Evolutionary conservation across 768 basidiomycete species (phyloP).

Genomic region (Boletus reticulatus): DNA sequence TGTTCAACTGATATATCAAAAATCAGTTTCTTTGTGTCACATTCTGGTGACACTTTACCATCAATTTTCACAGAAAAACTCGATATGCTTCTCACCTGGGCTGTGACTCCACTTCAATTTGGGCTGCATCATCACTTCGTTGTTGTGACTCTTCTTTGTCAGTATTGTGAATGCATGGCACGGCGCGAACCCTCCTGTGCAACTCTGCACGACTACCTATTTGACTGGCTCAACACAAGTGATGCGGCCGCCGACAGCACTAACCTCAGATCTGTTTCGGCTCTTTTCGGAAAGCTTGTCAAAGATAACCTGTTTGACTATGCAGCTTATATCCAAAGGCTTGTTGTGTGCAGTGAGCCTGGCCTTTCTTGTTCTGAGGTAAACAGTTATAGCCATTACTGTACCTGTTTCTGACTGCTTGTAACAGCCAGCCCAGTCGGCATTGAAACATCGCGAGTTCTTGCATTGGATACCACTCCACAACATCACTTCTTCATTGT

Average conservation of each 20-base stretch:
- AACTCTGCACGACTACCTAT: conserved; percentile 71
- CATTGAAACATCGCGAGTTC: conserved; percentile 68
- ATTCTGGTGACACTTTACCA: conserved; percentile 32
- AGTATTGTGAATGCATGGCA: conserved; percentile 63
- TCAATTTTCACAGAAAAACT: conserved; percentile 68
- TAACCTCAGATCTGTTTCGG: conserved; percentile 59
- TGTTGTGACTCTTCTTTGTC: conserved; percentile 63
- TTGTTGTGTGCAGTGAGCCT: conserved; percentile 75
- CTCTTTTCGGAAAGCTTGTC: conserved; percentile 71
- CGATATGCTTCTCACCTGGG: conserved; percentile 76
- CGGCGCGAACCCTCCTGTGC: conserved; percentile 59
- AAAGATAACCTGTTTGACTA: conserved; percentile 73
- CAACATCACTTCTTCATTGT: conserved; percentile 53
- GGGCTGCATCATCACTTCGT: conserved; percentile 83
- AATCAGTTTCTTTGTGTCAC: conserved; percentile 57
- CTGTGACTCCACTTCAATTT: conserved; percentile 75
- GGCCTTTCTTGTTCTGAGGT: conserved; percentile 58
- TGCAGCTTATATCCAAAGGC: conserved; percentile 68
- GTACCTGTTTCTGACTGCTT: neutral
- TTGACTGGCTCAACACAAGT: conserved; percentile 76
- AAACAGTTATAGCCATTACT: conserved; percentile 6
- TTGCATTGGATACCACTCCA: conserved; percentile 72
- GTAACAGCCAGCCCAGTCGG: conserved; percentile 6
- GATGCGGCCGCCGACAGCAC: conserved; percentile 54
- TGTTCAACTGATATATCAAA: conserved; percentile 57